A percentile compares a stretch with the other conserved stretches of the same genome.
These are phyloP conservation scores for Penicillium sp. DNA, from an alignment of 2,329 filamentous ascomycete genomes.

Conservation along the genomic window DNA sequence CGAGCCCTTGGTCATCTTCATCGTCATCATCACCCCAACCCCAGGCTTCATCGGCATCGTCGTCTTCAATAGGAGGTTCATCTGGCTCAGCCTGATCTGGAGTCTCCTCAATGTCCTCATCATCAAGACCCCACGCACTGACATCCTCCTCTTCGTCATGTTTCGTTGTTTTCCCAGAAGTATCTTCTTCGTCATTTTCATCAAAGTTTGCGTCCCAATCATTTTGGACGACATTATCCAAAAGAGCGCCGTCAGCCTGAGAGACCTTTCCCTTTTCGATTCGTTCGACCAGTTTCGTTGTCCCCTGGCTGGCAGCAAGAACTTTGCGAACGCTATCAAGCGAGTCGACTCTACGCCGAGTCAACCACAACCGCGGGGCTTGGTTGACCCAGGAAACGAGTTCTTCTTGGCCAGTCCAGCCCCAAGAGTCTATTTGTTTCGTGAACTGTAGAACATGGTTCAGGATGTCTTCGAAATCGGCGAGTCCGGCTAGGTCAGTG, in stretches of 20 bases:
- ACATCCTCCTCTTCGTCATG: conserved; percentile 43
- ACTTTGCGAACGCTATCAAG: conserved; percentile 69
- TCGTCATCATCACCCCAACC: conserved; percentile 74
- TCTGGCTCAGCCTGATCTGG: conserved; percentile 23
- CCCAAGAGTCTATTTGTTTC: conserved; percentile 56
- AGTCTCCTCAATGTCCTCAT: conserved; percentile 38
- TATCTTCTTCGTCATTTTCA: conserved; percentile 58
- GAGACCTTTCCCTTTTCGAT: conserved; percentile 79
- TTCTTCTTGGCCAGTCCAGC: conserved; percentile 60
- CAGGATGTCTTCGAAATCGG: conserved; percentile 67
- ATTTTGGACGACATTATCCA: conserved; percentile 50
- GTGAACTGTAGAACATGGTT: conserved; percentile 63
- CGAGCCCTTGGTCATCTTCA: conserved; percentile 32
- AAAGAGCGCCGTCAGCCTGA: conserved; percentile 63
- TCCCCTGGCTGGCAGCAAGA: conserved; percentile 63
- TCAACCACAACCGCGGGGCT: conserved; percentile 79
- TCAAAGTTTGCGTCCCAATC: conserved; percentile 83
- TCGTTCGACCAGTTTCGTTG: conserved; percentile 69
- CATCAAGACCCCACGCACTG: conserved; percentile 52
- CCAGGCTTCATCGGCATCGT: conserved; percentile 64
- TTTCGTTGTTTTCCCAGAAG: conserved; percentile 17
- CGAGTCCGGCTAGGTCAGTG: conserved; percentile 65
- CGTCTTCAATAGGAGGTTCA: conserved; percentile 27
- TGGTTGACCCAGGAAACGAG: conserved; percentile 76
- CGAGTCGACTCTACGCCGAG: conserved; percentile 73